Base-by-base conservation (phyloP, 164 flowering plant species). In the Tinospora cordifolia region DNA sequence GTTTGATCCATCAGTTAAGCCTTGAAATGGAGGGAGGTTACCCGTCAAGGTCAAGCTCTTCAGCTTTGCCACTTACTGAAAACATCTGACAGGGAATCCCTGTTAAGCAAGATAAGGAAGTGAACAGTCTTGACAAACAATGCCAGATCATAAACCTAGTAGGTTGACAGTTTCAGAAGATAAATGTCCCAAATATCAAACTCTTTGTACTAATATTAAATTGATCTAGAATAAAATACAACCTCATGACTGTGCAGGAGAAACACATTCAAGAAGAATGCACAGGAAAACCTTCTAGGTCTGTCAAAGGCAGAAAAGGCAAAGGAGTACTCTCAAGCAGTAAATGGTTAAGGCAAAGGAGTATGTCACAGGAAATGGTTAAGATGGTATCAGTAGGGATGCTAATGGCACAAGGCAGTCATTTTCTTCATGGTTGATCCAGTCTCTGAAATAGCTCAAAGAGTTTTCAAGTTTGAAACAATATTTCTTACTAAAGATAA, bases 31-130 rank as follows among this genome's bases (percentile, higher is more conserved):
- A 85, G 66, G 81, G 75, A 69, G 75, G 60, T 39, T 77, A 77
- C 70, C 78, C 78, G 30, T 79, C 84, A 62, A 74, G 71, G 63
- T 78, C 83, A 66, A 83, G 82, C 62, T 80, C 79, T 47, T 79
- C 82, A 13, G 77, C 78, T 30, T 44, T 64, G 63, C 68, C 25
- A 34, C 58, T 24, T 62, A 13, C 75, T 15, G 80, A 75, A 59
- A 74, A 78, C 51, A 47, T 8, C 11, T 62, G 3, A 17, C n/a
- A 27, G 8, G 68, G 24, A 26, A 65, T 54, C 66, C 39, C 71
- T 39, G 24, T 26, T 63, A 71, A 66, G 44, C 60, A 68, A 11
- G 59, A 68, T 54, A n/a, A 19, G 40, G 64, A 62, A n/a, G 49
- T 66, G 21, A 54, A 58, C 17, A n/a, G 34, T 54, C 59, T 57